These are phyloP conservation scores for Blastobotrys peoriensis DNA, from an alignment of 805 yeast species.

Conservation along the genomic window DNA sequence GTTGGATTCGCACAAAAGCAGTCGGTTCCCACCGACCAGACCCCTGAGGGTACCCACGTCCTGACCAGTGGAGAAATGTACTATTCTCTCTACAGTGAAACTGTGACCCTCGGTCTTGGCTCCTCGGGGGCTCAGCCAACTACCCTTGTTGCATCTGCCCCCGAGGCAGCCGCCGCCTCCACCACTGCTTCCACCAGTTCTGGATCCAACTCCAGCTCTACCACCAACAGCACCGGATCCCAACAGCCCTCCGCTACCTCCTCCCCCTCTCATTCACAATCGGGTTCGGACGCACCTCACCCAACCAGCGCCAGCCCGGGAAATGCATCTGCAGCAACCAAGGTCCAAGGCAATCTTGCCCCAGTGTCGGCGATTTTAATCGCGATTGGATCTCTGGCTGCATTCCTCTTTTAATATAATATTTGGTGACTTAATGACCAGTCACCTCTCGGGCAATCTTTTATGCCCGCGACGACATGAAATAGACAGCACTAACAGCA, in stretches of 20 bases:
- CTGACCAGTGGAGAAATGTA: neutral
- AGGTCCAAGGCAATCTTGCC: neutral
- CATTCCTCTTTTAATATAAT: neutral
- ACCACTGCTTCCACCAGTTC: neutral
- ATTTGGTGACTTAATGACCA: too few relatives aligned
- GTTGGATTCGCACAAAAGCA: slow-evolving; percentile 51
- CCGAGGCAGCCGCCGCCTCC: neutral
- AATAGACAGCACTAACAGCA: too few relatives aligned
- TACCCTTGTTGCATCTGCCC: neutral
- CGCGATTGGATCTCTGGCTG: neutral
- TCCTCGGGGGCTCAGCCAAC: neutral
- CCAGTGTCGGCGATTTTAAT: neutral
- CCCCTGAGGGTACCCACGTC: slow-evolving; percentile 15
- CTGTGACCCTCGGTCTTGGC: neutral
- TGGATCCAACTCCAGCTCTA: neutral
- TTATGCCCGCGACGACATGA: too few relatives aligned
- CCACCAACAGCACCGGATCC: neutral
- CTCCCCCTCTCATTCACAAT: neutral
- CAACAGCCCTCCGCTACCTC: neutral
- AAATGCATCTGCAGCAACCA: neutral
- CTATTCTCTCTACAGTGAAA: neutral
- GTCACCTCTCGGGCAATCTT: too few relatives aligned
- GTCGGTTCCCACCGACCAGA: slow-evolving; percentile 12
- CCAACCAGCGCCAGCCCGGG: neutral
- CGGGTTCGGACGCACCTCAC: neutral